Base-by-base conservation (phyloP, 1,284 basidiomycete genomes). In the Sporisorium graminicola region DNA sequence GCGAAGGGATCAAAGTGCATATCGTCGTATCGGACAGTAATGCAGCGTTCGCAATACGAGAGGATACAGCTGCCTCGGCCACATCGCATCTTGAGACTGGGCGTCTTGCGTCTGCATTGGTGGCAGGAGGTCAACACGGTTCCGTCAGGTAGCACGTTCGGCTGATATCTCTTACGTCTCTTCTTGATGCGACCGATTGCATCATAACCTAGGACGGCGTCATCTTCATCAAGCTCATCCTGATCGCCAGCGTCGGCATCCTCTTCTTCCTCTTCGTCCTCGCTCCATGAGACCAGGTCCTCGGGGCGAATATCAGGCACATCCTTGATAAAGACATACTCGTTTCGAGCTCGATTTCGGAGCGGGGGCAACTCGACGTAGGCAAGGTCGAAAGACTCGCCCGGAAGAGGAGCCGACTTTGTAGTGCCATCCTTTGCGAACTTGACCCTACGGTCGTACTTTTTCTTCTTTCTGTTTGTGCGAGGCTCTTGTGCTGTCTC, bases 381-480 rank as follows among this genome's bases (percentile, higher is more conserved):
- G 37, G 70, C 74, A 7, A 73, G 42, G 8, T 53, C 61, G 35
- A 72, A 69, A 5, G 37, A n/a, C n/a, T 73, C 59, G 42, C 74
- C 74, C 0, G 31, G 43, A 1, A 51, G 53, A 8, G 74, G 74
- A 4, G 57, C 59, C 1, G 54, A 58, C 33, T 58, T 77, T 35
- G 74, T 77, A 31, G 74, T 77, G 40, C 74, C 70, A 42, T 77
- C 69, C 5, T 73, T 70, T 3, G 69, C 74, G 42, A 73, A 69
- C 37, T 47, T 67, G 60, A 73, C 54, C 26, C 60, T 72, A 37
- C 70, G 74, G 8, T 65, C 58, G 24, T 72, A 58, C 37, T 69
- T 77, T 16, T 67, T 70, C 52, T 56, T 66, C 16, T 64, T 67
- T 10, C 43, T 51, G 16, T n/a, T 49, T 14, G 55, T 24, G 20